These are phyloP conservation scores for Candolleomyces eurysporus DNA, from an alignment of 768 basidiomycete species.

Conservation along the genomic window DNA sequence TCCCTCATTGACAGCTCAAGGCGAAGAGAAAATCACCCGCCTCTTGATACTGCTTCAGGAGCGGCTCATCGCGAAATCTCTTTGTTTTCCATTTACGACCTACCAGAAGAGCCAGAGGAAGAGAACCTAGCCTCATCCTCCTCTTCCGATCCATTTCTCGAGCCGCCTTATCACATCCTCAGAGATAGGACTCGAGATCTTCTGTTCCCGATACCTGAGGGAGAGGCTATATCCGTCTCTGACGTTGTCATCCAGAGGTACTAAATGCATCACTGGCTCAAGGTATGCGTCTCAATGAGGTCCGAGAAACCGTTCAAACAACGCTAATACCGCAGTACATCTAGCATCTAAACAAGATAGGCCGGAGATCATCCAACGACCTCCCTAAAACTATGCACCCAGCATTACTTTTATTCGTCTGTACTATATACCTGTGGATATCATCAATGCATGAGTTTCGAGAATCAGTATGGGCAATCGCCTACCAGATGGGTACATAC, in stretches of 20 bases:
- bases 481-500: too few species aligned
- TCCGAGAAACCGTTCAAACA: too few species aligned
- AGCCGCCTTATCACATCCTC: not conserved
- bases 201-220: not conserved
- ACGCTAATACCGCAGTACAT: too few species aligned
- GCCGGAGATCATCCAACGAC: too few species aligned
- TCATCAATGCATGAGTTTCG: too few species aligned
- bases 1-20: slow-evolving; percentile 30
- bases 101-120: not conserved
- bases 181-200: slow-evolving; percentile 1
- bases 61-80: not conserved
- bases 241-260: not conserved
- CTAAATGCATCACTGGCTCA: not conserved
- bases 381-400: too few species aligned
- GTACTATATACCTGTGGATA: too few species aligned
- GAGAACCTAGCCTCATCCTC: not conserved
- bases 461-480: too few species aligned
- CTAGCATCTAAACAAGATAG: too few species aligned
- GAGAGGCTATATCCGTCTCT: not conserved
- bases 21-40: not conserved
- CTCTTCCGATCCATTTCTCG: not conserved
- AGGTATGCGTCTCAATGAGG: too few species aligned
- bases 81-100: slow-evolving; percentile 2
- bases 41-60: not conserved
- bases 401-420: too few species aligned